Percentiles rank a stretch among this genome's conserved stretches.
These are phyloP conservation scores for Colletotrichum tropicale DNA, from an alignment of 2,329 filamentous ascomycete species.

Conservation along the genomic window DNA sequence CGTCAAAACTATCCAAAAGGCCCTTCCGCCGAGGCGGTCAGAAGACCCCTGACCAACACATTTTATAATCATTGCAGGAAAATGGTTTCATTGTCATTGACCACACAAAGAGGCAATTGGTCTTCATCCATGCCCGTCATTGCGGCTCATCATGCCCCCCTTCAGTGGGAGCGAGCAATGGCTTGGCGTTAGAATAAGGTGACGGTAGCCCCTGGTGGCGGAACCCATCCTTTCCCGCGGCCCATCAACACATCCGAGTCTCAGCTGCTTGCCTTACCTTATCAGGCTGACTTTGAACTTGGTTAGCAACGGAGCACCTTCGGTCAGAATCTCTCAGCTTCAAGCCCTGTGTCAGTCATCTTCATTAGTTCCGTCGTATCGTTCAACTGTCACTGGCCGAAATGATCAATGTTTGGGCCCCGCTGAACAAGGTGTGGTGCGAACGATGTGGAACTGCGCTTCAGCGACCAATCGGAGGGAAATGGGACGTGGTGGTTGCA, in stretches of 20 bases:
- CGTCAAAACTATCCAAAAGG: background rate
- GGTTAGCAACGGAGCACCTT: background rate
- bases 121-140: background rate
- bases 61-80: background rate
- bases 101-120: background rate
- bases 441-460: background rate
- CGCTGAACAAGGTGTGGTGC: slow-evolving; percentile 12
- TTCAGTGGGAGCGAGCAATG: background rate
- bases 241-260: background rate
- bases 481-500: background rate
- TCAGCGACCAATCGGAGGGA: background rate
- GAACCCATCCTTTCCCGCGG: background rate
- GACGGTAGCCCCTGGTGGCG: background rate
- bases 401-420: background rate
- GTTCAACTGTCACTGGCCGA: background rate
- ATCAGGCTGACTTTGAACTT: background rate
- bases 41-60: background rate
- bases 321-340: background rate
- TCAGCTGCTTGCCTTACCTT: background rate
- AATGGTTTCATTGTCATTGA: background rate
- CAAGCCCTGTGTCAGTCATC: background rate
- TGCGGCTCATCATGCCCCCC: background rate
- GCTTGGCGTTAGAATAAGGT: background rate
- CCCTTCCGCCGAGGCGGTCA: background rate
- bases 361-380: background rate